Evolutionary conservation across 106 monocot species (phyloP), one percentile per base, ranked within the genome.

Genomic region (Gastrodia elata): DNA sequence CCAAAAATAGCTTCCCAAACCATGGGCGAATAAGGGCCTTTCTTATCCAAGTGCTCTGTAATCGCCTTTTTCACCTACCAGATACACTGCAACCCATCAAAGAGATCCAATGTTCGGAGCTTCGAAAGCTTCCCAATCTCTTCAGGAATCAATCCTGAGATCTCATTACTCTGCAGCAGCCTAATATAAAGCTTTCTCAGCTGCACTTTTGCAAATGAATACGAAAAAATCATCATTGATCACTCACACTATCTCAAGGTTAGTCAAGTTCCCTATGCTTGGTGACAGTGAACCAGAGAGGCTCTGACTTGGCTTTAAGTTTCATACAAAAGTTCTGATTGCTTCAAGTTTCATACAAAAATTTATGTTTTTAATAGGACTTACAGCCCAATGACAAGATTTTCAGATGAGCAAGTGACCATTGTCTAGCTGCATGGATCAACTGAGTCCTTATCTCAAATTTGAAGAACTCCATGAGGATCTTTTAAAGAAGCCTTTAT

Each of bases 31-130:
- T 82, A 91, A 13, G 97, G 92, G 2, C 97, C 97, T 75, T 88
- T 98, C 86, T 93, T 93, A 65, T 98, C 86, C 82, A 98, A 75
- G 70, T 98, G 81, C 74, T 93, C 97, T 30, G 88, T 90, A n/a
- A 93, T 75, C 35, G 81, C 84, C 74, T 79, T 93, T 34, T 93
- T n/a, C n/a, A n/a, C n/a, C n/a, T n/a, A n/a, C n/a, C n/a, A n/a
- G n/a, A n/a, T n/a, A n/a, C n/a, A n/a, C n/a, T n/a, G n/a, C n/a
- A n/a, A n/a, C n/a, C n/a, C 93, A 81, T 98, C 97, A 41, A n/a
- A 83, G 38, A 83, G 75, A 40, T 83, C 83, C 24, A 83, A 78
- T 7, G 83, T 83, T 5, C 65, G 78, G 14, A 83, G 78, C 35
- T 65, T 64, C 16, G 75, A 24, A 25, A 83, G 83, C 39, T 56